Conservation (phyloP, 768 basidiomycete species). For the Ramaria sp. region DNA sequence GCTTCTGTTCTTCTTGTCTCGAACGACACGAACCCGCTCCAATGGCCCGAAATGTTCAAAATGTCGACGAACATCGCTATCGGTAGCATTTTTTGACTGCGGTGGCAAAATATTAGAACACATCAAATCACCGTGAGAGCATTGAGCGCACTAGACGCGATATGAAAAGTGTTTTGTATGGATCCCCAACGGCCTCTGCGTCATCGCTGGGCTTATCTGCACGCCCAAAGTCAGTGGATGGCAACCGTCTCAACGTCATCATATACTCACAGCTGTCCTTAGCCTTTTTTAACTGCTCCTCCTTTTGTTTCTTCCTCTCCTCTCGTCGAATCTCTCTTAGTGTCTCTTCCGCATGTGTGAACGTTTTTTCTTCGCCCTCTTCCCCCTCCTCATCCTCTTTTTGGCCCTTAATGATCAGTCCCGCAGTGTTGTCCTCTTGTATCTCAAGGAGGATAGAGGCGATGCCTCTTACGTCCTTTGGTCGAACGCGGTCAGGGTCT, state of each 20-base stretch:
- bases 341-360: conserved; percentile 74
- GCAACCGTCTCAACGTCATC: neutral
- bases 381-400: conserved; percentile 55
- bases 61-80: conserved; percentile 85
- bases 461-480: conserved; percentile 69
- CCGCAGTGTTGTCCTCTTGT: conserved; percentile 66
- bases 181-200: conserved; percentile 83
- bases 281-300: conserved; percentile 66
- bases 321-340: conserved; percentile 71
- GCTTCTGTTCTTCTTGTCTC: conserved; percentile 79
- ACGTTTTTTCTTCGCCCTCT: conserved; percentile 74
- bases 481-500: conserved; percentile 64
- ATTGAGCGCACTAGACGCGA: conserved; percentile 61
- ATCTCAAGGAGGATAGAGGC: conserved; percentile 61
- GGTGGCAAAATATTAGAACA: conserved; percentile 5
- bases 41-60: conserved; percentile 94
- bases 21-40: conserved; percentile 87
- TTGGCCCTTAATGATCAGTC: conserved; percentile 45
- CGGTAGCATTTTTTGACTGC: conserved; percentile 87
- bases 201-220: conserved; percentile 92
- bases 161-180: conserved; percentile 97
- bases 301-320: conserved; percentile 64
- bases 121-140: conserved; percentile 8
- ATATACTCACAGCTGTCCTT: conserved; percentile 71
- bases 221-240: conserved; percentile 4